Evolutionary conservation across 805 yeast species (phyloP), one percentile per base, ranked within the genome.

Genomic region (Yamadazyma olivae): DNA sequence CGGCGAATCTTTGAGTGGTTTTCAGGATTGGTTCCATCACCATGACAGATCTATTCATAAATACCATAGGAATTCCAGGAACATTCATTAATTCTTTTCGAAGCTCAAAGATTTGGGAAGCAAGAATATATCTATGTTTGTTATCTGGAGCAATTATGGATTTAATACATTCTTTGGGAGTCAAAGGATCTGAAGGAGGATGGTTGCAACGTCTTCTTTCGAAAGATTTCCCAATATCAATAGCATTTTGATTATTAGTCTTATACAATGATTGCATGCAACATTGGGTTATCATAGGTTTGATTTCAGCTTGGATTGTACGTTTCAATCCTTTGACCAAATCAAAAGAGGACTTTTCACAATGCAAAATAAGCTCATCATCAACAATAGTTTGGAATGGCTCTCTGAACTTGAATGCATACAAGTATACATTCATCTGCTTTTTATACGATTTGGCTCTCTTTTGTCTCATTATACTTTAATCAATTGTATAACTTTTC

Each of bases 151-250:
- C 67, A 6, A 84, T 85, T 26, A 88, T 74, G 17, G 83, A 74
- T 39, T 71, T 68, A 26, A 91, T 78, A 57, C 99, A 91, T 39
- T 88, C 95, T 20, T 63, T 67, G 4, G 91, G 87, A 13, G 78
- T 65, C 37, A 74, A 66, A 1, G 85, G 77, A 18, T 71, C 75
- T 25, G 77, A 65, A 25, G 80, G 79, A 4, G 79, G 69, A 61
- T 93, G 99, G 41, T 84, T 84, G 60, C 99, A 93, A 49, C 96
- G 79, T 62, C 99, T 78, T 63, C 97, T 80, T 61, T 93, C 99
- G 48, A 83, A 83, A 2, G 67, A 54, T 57, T 89, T 93, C 6
- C 95, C 98, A 23, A 82, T 50, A 20, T 75, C 83, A 31, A 93
- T 85, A 1, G 95, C 95, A 4, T 64, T 69, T 50, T 86, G 90